Percentiles rank a stretch among this genome's conserved stretches.
These are phyloP conservation scores for Exophiala aquamarina DNA, from an alignment of 2,329 filamentous ascomycete species.

Conservation along the genomic window DNA sequence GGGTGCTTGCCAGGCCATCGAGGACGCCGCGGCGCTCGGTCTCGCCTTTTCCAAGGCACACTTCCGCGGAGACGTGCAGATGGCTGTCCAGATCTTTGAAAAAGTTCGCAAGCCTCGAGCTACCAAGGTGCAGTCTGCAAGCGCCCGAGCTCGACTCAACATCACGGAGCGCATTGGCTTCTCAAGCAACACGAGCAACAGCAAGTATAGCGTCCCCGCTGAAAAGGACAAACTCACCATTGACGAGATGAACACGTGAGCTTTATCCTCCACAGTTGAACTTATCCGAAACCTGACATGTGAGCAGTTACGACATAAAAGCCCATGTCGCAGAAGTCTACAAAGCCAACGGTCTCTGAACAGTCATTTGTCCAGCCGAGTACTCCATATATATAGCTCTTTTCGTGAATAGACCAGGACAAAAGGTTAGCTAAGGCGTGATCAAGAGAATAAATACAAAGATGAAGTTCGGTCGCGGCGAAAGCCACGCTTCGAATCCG, in stretches of 20 bases:
- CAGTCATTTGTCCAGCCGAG: no score
- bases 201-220: constrained; percentile 61
- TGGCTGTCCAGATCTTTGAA: constrained; percentile 31
- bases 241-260: constrained; percentile 66
- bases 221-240: constrained; percentile 63
- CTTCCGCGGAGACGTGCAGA: constrained; percentile 17
- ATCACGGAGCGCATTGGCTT: constrained; percentile 19
- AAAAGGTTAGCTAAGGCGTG: no score
- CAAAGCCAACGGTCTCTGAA: background rate
- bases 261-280: no score
- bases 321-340: constrained; percentile 4
- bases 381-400: no score
- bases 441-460: no score
- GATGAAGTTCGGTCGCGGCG: no score
- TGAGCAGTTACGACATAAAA: background rate
- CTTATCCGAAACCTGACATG: background rate
- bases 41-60: constrained; percentile 31
- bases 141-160: constrained; percentile 14
- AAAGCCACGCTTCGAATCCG: no score
- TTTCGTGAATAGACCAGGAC: no score
- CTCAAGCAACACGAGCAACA: constrained; percentile 3
- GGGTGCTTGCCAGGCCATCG: constrained; percentile 39
- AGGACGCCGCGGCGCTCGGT: constrained; percentile 40
- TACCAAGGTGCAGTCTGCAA: constrained; percentile 34
- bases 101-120: constrained; percentile 30